Percentiles rank a stretch among this genome's conserved stretches.
These are phyloP conservation scores for Aaosphaeria arxii DNA, from an alignment of 2,329 filamentous ascomycete species.

Conservation along the genomic window DNA sequence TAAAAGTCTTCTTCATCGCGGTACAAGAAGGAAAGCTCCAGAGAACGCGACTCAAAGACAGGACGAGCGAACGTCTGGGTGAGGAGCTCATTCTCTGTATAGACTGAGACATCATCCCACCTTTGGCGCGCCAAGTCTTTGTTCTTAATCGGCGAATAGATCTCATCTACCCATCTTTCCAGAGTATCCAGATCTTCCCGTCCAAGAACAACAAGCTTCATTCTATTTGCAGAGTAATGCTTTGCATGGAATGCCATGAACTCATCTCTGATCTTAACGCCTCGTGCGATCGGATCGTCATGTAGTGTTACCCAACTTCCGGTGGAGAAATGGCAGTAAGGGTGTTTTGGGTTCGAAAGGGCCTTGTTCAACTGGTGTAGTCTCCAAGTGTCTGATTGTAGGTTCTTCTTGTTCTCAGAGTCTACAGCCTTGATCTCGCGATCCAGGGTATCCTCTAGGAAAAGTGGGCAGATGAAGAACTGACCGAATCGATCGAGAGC, in stretches of 20 bases:
- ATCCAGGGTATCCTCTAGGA: slow-evolving; percentile 79
- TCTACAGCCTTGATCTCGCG: slow-evolving; percentile 86
- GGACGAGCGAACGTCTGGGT: slow-evolving; percentile 85
- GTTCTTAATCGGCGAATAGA: slow-evolving; percentile 79
- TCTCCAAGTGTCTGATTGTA: slow-evolving; percentile 87
- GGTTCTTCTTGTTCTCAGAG: slow-evolving; percentile 96
- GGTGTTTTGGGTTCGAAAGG: slow-evolving; percentile 81
- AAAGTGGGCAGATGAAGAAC: slow-evolving; percentile 87
- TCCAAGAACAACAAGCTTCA: slow-evolving; percentile 87
- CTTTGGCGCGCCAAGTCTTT: slow-evolving; percentile 70
- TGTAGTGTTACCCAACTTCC: slow-evolving; percentile 85
- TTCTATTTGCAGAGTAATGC: slow-evolving; percentile 88
- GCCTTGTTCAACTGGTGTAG: slow-evolving; percentile 85
- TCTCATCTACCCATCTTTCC: slow-evolving; percentile 77
- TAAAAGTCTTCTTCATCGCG: slow-evolving; percentile 78
- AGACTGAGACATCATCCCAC: slow-evolving; percentile 63
- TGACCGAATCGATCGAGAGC: slow-evolving; percentile 89
- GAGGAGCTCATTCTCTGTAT: slow-evolving; percentile 58
- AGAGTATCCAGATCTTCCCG: slow-evolving; percentile 78
- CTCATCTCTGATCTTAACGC: slow-evolving; percentile 81
- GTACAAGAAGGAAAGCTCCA: slow-evolving; percentile 81
- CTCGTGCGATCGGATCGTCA: slow-evolving; percentile 72
- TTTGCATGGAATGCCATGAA: slow-evolving; percentile 90
- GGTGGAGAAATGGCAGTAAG: slow-evolving; percentile 88
- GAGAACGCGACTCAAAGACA: slow-evolving; percentile 78